Conservation (phyloP, 2,329 filamentous ascomycete species). For the Microcyclospora pomicola region DNA sequence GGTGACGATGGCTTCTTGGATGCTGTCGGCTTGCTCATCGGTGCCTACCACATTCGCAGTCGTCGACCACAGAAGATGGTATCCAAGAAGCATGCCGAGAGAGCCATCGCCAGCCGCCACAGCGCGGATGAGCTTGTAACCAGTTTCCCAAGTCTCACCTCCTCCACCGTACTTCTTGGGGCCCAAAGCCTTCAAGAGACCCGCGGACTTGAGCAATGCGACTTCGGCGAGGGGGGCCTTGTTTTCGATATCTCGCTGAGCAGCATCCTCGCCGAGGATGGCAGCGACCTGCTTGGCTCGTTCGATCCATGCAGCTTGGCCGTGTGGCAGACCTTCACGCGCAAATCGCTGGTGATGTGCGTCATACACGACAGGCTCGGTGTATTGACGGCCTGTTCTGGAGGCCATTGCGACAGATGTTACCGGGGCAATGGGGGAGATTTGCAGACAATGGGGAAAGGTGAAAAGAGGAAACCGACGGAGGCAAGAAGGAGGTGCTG, state of each 20-base stretch:
- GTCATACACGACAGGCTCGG: constrained; percentile 15
- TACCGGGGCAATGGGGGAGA: not conserved
- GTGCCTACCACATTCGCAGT: constrained; percentile 48
- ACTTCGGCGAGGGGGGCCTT: constrained; percentile 40
- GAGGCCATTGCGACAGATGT: not conserved
- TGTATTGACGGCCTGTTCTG: constrained; percentile 8
- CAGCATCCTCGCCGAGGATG: constrained; percentile 37
- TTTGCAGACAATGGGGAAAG: not conserved
- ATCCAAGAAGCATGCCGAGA: constrained; percentile 51
- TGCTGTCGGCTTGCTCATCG: constrained; percentile 43
- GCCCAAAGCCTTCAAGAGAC: constrained; percentile 38
- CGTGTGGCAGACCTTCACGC: constrained; percentile 23
- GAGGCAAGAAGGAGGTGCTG: not conserved
- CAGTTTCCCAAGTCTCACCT: constrained; percentile 40
- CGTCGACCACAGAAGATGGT: constrained; percentile 50
- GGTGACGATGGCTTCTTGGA: constrained; percentile 42
- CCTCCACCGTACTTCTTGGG: constrained; percentile 39
- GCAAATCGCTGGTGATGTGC: constrained; percentile 13
- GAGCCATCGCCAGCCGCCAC: constrained; percentile 52
- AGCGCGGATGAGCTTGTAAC: constrained; percentile 46
- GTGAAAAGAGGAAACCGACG: not conserved
- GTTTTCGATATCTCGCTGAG: constrained; percentile 36
- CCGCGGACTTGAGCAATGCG: constrained; percentile 37
- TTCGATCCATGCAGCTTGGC: constrained; percentile 32
- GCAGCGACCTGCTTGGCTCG: constrained; percentile 37